Conservation (phyloP, 176 grass and related monocot genomes). For the Triticum aestivum region DNA sequence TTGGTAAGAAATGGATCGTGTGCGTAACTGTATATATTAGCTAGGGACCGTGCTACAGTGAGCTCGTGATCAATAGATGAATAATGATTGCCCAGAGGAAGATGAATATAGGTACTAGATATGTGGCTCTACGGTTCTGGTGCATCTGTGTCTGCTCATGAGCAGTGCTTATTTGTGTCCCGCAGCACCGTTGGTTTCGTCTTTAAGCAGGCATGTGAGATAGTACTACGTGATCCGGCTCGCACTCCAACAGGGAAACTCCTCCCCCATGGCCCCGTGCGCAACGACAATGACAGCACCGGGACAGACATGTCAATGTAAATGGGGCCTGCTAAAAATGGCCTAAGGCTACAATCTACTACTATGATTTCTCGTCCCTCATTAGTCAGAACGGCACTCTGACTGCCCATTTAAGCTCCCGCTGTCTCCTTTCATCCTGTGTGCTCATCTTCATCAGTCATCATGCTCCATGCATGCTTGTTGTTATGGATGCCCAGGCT, state of each 20-base stretch:
- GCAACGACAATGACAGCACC: slow-evolving; percentile 4
- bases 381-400: neutral
- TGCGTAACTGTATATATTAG: neutral
- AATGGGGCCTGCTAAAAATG: neutral
- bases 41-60: too few relatives aligned
- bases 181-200: neutral
- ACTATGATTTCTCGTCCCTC: neutral
- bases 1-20: neutral
- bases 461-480: neutral
- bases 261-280: neutral
- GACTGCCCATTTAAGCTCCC: too few relatives aligned
- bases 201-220: slow-evolving; percentile 1
- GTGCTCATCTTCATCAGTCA: neutral
- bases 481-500: neutral
- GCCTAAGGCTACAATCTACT: neutral
- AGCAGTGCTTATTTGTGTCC: neutral
- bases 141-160: neutral
- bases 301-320: neutral
- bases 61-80: neutral
- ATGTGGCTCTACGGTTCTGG: neutral
- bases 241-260: neutral
- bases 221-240: neutral
- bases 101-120: neutral
- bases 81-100: neutral
- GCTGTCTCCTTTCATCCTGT: neutral